phyloP scores from a whole-genome alignment of 2,329 filamentous ascomycete species.

The Beauveria sp. region DNA sequence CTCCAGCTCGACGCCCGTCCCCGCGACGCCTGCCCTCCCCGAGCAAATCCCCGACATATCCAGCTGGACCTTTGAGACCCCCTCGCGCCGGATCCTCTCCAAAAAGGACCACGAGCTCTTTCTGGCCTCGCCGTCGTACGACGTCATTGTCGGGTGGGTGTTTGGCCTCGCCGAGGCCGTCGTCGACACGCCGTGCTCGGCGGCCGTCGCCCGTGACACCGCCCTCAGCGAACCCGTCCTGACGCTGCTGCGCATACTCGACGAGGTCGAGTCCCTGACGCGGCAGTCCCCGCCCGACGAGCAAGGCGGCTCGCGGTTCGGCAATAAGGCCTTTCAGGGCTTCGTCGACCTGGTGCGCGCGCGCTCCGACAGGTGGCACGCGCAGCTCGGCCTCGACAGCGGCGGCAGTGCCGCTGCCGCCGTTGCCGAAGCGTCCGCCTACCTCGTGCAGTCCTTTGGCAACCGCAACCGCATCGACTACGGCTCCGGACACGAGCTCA shows the following conservation, averaged over 20 bases:
- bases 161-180: constrained; percentile 82
- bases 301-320: constrained; percentile 82
- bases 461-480: constrained; percentile 88
- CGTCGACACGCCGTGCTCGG: constrained; percentile 57
- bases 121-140: constrained; percentile 65
- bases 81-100: constrained; percentile 75
- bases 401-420: constrained; percentile 33
- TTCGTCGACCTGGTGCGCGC: constrained; percentile 65
- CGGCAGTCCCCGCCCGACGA: constrained; percentile 70
- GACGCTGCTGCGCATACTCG: constrained; percentile 62
- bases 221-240: constrained; percentile 53
- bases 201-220: constrained; percentile 40
- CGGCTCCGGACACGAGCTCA: constrained; percentile 93
- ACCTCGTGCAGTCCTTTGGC: constrained; percentile 77
- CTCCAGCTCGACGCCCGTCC: constrained; percentile 55
- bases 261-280: constrained; percentile 60
- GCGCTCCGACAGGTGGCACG: constrained; percentile 55
- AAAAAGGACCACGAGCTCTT: constrained; percentile 75
- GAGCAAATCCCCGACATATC: constrained; percentile 52
- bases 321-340: constrained; percentile 82
- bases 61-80: constrained; percentile 54
- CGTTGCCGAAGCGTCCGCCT: constrained; percentile 66
- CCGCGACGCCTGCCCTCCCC: constrained; percentile 67
- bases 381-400: constrained; percentile 44
- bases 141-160: constrained; percentile 73